These are phyloP conservation scores for Rhododendron griersonianum DNA, from an alignment of 148 eudicot genomes.

Conservation along the genomic window DNA sequence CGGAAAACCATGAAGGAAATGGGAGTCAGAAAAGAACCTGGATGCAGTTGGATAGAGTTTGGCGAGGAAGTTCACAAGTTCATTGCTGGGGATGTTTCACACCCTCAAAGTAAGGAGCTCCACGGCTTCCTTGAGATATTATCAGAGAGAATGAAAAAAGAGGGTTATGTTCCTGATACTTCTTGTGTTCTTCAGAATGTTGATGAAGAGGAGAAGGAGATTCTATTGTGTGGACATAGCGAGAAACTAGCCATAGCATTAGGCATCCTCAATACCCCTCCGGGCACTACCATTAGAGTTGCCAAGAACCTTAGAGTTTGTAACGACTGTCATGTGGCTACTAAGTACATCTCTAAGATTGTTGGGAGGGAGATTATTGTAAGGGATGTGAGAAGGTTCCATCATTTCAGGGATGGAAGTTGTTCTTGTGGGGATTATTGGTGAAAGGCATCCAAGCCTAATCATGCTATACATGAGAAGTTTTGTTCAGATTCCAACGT, in stretches of 20 bases:
- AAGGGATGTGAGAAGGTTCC: conserved; percentile 56
- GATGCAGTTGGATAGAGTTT: conserved; percentile 83
- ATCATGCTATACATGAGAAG: background rate
- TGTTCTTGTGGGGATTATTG: conserved; percentile 61
- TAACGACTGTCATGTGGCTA: conserved; percentile 58
- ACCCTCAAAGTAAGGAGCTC: conserved; percentile 48
- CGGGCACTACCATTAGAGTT: conserved; percentile 51
- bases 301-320: conserved; percentile 62
- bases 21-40: conserved; percentile 82
- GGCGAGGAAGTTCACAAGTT: conserved; percentile 64
- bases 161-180: conserved; percentile 62
- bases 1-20: conserved; percentile 54
- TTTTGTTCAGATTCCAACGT: background rate
- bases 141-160: conserved; percentile 48
- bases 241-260: conserved; percentile 59
- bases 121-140: conserved; percentile 38
- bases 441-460: conserved; percentile 20
- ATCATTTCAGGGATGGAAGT: conserved; percentile 51
- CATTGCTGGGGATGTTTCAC: conserved; percentile 58
- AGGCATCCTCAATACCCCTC: conserved; percentile 51
- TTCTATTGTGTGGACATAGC: conserved; percentile 50
- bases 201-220: conserved; percentile 50
- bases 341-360: conserved; percentile 51
- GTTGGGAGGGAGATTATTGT: conserved; percentile 51
- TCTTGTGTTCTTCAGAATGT: conserved; percentile 67